Conservation (phyloP, 129 eudicot genomes). For the Chrysanthemum lavandulifolium region DNA sequence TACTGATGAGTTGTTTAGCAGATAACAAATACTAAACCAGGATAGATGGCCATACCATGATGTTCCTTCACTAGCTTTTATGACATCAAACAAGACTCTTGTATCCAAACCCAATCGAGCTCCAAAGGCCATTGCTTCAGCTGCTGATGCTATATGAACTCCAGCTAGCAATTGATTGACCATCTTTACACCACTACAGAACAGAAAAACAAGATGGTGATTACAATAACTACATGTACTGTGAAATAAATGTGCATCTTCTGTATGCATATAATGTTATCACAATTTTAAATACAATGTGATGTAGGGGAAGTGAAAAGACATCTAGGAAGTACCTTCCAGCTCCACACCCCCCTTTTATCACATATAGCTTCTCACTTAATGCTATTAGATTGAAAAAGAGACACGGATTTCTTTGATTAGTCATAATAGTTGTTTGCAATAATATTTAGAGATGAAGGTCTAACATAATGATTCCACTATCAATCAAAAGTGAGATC, state of each 20-base stretch:
- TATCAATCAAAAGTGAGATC: not conserved
- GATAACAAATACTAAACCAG: slow-evolving; percentile 10
- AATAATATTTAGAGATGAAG: not conserved
- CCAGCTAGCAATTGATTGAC: slow-evolving; percentile 99
- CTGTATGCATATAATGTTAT: not conserved
- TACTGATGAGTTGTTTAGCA: not conserved
- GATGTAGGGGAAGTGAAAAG: slow-evolving; percentile 13
- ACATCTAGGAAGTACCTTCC: slow-evolving; percentile 68
- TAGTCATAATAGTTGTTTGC: slow-evolving; percentile 12
- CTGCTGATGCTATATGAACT: slow-evolving; percentile 98
- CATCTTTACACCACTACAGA: slow-evolving; percentile 91
- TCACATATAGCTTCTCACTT: slow-evolving; percentile 93
- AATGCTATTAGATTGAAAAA: slow-evolving; percentile 53
- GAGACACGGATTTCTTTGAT: slow-evolving; percentile 10
- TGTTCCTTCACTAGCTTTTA: slow-evolving; percentile 74
- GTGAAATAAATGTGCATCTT: not conserved
- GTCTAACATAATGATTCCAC: no score
- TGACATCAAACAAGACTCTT: slow-evolving; percentile 64
- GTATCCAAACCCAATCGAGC: slow-evolving; percentile 92
- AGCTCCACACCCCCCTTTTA: slow-evolving; percentile 96
- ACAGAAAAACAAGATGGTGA: slow-evolving; percentile 17
- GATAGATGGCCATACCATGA: slow-evolving; percentile 64
- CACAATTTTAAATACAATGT: slow-evolving; percentile 16
- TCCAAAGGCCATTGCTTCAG: slow-evolving; percentile 98
- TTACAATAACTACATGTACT: not conserved